Conservation (phyloP, 2,329 filamentous ascomycete genomes). For the Trichoderma guizhouense region DNA sequence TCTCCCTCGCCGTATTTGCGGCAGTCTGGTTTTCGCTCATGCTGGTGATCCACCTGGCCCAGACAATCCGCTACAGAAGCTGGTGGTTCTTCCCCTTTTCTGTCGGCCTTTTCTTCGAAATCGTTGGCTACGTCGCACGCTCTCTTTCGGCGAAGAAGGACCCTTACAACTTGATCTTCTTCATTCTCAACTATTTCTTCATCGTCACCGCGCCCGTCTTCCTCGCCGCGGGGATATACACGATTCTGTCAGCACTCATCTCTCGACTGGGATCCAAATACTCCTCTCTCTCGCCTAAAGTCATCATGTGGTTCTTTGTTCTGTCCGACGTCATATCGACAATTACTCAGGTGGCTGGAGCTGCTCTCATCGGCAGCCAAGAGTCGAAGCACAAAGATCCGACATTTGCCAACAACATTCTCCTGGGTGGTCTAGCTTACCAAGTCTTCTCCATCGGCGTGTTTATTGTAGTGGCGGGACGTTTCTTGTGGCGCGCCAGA, state of each 20-base stretch:
- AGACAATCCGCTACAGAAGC: conserved; percentile 36
- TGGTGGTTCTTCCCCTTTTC: conserved; percentile 48
- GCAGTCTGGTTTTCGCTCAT: conserved; percentile 43
- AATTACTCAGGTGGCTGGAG: conserved; percentile 51
- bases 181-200: conserved; percentile 59
- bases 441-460: conserved; percentile 51
- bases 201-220: conserved; percentile 59
- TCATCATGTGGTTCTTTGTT: conserved; percentile 54
- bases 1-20: conserved; percentile 42
- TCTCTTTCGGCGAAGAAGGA: conserved; percentile 46
- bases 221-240: conserved; percentile 54
- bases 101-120: conserved; percentile 45
- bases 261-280: conserved; percentile 41
- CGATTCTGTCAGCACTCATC: conserved; percentile 50
- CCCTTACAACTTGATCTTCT: conserved; percentile 53
- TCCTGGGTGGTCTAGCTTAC: conserved; percentile 53
- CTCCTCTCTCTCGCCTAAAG: conserved; percentile 43
- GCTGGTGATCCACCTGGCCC: conserved; percentile 36
- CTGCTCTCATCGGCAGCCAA: conserved; percentile 50
- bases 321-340: conserved; percentile 52
- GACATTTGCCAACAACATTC: conserved; percentile 50
- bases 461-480: conserved; percentile 43
- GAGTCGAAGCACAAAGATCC: conserved; percentile 49
- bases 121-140: conserved; percentile 49
- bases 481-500: conserved; percentile 40